phyloP scores from a whole-genome alignment of 345 rosid species.

The Acer campestre region DNA sequence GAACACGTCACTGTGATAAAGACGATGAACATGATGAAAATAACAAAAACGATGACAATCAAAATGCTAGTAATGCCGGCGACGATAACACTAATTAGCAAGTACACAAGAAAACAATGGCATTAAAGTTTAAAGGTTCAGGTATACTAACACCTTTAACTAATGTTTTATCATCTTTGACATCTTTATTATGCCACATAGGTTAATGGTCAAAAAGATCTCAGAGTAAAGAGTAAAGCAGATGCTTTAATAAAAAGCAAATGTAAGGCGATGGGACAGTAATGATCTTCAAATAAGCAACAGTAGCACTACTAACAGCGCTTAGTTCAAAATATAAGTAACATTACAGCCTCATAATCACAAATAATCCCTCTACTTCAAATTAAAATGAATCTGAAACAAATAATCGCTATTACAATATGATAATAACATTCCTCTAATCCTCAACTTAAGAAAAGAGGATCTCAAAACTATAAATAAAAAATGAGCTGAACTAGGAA shows the following conservation, averaged over 20 bases:
- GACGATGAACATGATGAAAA: not conserved
- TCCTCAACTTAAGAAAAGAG: too few relatives aligned
- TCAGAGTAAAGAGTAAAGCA: not conserved
- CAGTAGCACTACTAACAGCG: not conserved
- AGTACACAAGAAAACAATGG: not conserved
- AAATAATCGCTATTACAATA: not conserved
- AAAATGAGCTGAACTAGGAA: too few relatives aligned
- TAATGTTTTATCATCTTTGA: not conserved
- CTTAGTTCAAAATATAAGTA: not conserved
- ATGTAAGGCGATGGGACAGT: not conserved
- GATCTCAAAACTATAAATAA: too few relatives aligned
- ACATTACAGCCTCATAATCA: not conserved
- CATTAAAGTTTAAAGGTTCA: not conserved
- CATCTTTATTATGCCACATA: not conserved
- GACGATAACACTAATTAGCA: too few relatives aligned
- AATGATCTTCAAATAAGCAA: not conserved
- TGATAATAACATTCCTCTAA: not conserved
- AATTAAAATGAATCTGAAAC: not conserved
- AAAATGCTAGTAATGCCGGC: not conserved
- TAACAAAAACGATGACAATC: not conserved
- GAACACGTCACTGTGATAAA: conserved; percentile 2
- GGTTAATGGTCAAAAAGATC: not conserved
- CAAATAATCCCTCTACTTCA: not conserved
- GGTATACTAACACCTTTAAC: not conserved
- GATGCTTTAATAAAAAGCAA: not conserved